A percentile compares a stretch with the other conserved stretches of the same genome.
phyloP scores from a whole-genome alignment of 2,329 filamentous ascomycete species.

The Bipolaris victoriae region DNA sequence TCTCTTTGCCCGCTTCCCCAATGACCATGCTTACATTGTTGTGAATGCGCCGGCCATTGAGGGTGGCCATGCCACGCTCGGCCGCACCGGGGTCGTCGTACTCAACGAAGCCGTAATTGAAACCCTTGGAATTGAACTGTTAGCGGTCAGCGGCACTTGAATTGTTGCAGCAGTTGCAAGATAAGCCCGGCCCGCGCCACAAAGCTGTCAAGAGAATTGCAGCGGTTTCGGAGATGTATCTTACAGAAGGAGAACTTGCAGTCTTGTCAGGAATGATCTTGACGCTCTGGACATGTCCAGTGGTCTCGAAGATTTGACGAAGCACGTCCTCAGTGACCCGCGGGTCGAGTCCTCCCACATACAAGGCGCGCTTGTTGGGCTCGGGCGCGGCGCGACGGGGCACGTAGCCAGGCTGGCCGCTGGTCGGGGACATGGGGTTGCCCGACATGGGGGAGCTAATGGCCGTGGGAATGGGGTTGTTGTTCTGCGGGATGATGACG shows the following conservation, averaged over 20 bases:
- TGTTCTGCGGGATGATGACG: conserved; percentile 91
- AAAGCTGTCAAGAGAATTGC: conserved; percentile 16
- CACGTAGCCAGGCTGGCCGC: conserved; percentile 73
- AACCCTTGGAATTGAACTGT: conserved; percentile 69
- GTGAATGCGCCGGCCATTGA: conserved; percentile 94
- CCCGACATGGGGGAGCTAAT: conserved; percentile 86
- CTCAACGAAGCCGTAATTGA: conserved; percentile 98
- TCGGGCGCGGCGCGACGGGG: conserved; percentile 87
- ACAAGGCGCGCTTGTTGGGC: conserved; percentile 97
- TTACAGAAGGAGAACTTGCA: conserved; percentile 64
- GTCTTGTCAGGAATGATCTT: conserved; percentile 99
- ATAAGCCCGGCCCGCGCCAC: conserved; percentile 17
- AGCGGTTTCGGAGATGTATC: conserved; percentile 21
- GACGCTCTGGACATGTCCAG: conserved; percentile 95
- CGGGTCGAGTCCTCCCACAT: conserved; percentile 93
- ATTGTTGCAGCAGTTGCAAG: conserved; percentile 16
- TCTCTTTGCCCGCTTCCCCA: neutral
- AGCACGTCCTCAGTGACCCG: conserved; percentile 95
- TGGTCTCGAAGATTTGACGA: conserved; percentile 98
- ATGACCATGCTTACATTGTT: conserved; percentile 74
- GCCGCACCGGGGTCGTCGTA: conserved; percentile 97
- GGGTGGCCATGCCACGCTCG: conserved; percentile 94
- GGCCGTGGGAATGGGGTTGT: conserved; percentile 89
- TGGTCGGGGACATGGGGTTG: conserved; percentile 82
- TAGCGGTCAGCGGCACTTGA: conserved; percentile 20